These are phyloP conservation scores for Blastobotrys parvus DNA, from an alignment of 805 yeast genomes.

Conservation along the genomic window DNA sequence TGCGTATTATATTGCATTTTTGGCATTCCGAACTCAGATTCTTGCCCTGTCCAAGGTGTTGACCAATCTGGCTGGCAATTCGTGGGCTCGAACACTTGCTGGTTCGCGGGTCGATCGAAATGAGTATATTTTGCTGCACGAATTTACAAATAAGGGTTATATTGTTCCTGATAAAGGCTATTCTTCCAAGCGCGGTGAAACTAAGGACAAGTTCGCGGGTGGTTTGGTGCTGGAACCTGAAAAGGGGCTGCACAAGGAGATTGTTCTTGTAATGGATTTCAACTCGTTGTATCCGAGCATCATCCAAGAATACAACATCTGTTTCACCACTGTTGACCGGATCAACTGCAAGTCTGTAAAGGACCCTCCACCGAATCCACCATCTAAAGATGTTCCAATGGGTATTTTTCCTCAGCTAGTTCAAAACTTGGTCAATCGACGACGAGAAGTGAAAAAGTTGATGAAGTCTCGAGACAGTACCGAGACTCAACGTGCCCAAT, in stretches of 20 bases:
- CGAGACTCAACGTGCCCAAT: constrained; percentile 52
- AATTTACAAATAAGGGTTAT: constrained; percentile 69
- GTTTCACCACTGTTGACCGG: constrained; percentile 91
- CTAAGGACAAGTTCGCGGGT: constrained; percentile 59
- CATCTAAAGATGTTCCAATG: constrained; percentile 45
- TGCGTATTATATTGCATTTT: constrained; percentile 62
- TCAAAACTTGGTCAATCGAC: constrained; percentile 77
- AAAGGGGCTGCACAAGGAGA: constrained; percentile 84
- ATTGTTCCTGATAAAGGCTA: constrained; percentile 78
- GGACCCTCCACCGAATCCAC: constrained; percentile 63
- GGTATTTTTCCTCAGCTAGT: constrained; percentile 86
- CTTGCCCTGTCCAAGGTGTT: constrained; percentile 83
- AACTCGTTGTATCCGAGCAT: constrained; percentile 95
- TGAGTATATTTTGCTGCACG: constrained; percentile 87
- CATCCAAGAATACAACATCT: constrained; percentile 93
- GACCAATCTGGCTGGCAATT: constrained; percentile 91
- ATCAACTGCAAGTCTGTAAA: constrained; percentile 35
- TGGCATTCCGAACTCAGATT: constrained; percentile 78
- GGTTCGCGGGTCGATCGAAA: constrained; percentile 97
- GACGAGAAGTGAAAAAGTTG: constrained; percentile 83
- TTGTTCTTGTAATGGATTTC: constrained; percentile 93
- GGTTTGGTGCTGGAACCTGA: constrained; percentile 97
- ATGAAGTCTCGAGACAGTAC: constrained; percentile 67
- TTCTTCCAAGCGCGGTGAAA: constrained; percentile 28
- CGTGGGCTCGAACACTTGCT: constrained; percentile 89